These are phyloP conservation scores for Pseudocercospora fuligena DNA, from an alignment of 2,329 filamentous ascomycete species.

Conservation along the genomic window DNA sequence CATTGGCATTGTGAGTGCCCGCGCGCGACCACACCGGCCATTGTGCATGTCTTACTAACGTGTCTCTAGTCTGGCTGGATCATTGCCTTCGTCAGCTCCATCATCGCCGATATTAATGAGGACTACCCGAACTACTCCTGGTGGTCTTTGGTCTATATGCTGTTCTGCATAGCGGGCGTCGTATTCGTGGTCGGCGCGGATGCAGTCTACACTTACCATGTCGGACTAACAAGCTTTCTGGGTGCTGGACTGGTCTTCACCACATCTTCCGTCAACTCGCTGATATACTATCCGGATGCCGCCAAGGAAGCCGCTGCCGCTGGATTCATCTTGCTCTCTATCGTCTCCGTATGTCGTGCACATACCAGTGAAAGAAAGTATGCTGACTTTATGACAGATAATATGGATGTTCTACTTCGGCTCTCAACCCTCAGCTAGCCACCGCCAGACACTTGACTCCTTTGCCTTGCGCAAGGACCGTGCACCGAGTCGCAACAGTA, in stretches of 20 bases:
- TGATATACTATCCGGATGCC: slow-evolving; percentile 76
- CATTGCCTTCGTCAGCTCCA: slow-evolving; percentile 85
- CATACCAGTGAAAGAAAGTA: neutral
- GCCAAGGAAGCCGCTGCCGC: slow-evolving; percentile 81
- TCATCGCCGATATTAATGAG: slow-evolving; percentile 67
- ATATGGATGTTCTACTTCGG: slow-evolving; percentile 99
- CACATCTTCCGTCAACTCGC: slow-evolving; percentile 81
- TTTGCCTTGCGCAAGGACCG: slow-evolving; percentile 90
- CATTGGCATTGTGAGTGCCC: slow-evolving; percentile 76
- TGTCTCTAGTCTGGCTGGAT: slow-evolving; percentile 81
- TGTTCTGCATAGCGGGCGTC: slow-evolving; percentile 80
- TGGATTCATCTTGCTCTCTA: slow-evolving; percentile 90
- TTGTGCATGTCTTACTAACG: slow-evolving; percentile 20
- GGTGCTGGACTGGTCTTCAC: slow-evolving; percentile 81
- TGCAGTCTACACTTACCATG: slow-evolving; percentile 83
- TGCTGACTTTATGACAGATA: slow-evolving; percentile 61
- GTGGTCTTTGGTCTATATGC: slow-evolving; percentile 87
- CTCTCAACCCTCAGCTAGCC: slow-evolving; percentile 82
- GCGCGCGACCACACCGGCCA: neutral
- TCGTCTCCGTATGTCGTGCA: slow-evolving; percentile 76
- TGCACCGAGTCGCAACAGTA: slow-evolving; percentile 66
- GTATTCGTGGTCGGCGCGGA: slow-evolving; percentile 84
- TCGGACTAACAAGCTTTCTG: slow-evolving; percentile 89
- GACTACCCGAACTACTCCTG: slow-evolving; percentile 84
- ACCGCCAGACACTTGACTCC: slow-evolving; percentile 91